Evolutionary conservation across 169 alveolate genomes (phyloP).

Genomic region (Cystoisospora suis): DNA sequence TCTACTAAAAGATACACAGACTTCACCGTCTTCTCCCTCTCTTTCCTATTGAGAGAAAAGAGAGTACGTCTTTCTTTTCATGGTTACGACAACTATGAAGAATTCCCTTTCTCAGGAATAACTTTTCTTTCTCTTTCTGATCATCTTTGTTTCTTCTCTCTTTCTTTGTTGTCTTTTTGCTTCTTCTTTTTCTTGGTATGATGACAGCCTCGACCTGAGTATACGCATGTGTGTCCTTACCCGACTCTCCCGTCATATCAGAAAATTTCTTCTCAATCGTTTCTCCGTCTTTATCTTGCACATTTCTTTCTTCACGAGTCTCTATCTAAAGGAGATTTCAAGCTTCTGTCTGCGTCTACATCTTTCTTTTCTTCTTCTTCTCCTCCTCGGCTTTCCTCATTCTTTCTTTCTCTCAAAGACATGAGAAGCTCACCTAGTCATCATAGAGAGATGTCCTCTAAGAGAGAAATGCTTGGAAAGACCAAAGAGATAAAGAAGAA

Average conservation of each 20-base stretch:
- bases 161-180: not conserved
- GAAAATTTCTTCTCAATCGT: not conserved
- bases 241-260: not conserved
- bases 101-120: not conserved
- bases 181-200: no score
- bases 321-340: no score
- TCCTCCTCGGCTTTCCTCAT: no score
- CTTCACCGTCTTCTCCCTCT: no score
- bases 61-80: not conserved
- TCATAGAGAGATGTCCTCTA: no score
- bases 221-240: not conserved
- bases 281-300: not conserved
- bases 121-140: not conserved
- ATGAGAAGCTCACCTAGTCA: no score
- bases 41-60: not conserved
- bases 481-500: no score
- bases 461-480: no score
- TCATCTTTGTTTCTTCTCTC: not conserved
- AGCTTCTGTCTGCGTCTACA: no score
- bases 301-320: not conserved
- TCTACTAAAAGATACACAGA: no score
- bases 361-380: no score
- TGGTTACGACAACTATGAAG: not conserved
- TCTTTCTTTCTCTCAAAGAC: no score
- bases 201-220: constrained; percentile 40